A percentile compares a stretch with the other conserved stretches of the same genome.
These are phyloP conservation scores for Calonectria pseudoreteaudii DNA, from an alignment of 2,329 filamentous ascomycete species.

Conservation along the genomic window DNA sequence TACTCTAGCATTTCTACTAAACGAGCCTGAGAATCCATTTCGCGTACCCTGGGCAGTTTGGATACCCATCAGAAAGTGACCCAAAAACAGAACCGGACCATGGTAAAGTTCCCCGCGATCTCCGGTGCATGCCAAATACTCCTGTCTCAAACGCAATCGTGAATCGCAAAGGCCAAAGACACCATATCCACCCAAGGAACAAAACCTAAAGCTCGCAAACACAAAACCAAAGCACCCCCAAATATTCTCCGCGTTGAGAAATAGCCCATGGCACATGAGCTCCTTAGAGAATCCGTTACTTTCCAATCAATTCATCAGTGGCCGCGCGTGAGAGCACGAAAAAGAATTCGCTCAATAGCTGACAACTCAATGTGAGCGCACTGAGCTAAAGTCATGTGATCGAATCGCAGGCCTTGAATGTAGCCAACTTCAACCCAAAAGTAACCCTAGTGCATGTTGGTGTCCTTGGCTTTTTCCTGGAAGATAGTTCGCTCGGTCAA, in stretches of 20 bases:
- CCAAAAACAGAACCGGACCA: neutral
- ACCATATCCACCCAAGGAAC: neutral
- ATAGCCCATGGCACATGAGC: neutral
- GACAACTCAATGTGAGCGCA: conserved; percentile 60
- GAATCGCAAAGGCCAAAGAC: neutral
- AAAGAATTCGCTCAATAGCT: conserved; percentile 62
- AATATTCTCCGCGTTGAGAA: neutral
- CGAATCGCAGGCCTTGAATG: conserved; percentile 55
- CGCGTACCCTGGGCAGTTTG: neutral
- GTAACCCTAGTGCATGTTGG: conserved; percentile 63
- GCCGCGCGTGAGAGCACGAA: conserved; percentile 50
- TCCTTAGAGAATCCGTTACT: too few relatives aligned
- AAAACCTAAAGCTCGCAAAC: neutral
- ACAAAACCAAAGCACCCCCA: neutral
- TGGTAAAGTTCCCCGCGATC: neutral
- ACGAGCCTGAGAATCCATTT: neutral
- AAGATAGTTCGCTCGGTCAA: conserved; percentile 57
- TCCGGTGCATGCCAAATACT: neutral
- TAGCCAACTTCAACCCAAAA: conserved; percentile 62
- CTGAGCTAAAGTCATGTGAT: conserved; percentile 60
- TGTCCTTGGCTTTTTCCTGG: conserved; percentile 46
- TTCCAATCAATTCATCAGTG: neutral
- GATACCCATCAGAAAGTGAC: neutral
- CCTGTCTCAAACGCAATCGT: neutral
- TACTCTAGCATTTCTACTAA: neutral